Percentiles rank a stretch among this genome's conserved stretches.
Evolutionary conservation across 108 stramenopile species (phyloP).

Genomic region (Seminavis robusta): DNA sequence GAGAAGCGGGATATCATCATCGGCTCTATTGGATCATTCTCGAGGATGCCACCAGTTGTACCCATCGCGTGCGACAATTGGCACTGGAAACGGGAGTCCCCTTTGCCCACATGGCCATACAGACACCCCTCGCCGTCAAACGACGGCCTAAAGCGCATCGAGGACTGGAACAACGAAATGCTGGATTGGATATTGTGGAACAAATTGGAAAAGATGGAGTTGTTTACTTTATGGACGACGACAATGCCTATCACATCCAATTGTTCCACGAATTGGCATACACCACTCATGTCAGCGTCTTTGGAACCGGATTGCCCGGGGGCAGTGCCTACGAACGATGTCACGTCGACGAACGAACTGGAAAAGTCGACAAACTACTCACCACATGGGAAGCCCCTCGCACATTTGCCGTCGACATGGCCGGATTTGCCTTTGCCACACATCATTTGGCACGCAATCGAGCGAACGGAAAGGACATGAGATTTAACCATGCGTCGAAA

Average conservation of each 20-base stretch:
- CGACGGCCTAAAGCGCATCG: constrained; percentile 1
- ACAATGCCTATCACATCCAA: constrained; percentile 9
- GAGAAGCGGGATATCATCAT: too few species aligned
- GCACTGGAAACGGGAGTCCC: constrained; percentile 9
- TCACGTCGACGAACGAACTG: background rate
- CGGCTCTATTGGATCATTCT: constrained; percentile 17
- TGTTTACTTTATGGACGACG: constrained; percentile 19
- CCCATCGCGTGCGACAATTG: constrained; percentile 8
- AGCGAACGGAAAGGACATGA: too few species aligned
- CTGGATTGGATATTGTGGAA: constrained; percentile 5
- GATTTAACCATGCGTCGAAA: too few species aligned
- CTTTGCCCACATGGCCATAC: constrained; percentile 4
- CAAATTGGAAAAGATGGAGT: background rate
- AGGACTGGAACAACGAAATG: constrained; percentile 8
- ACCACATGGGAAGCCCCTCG: too few species aligned
- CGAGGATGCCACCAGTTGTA: background rate
- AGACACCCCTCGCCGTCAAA: background rate
- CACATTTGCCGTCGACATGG: constrained; percentile 3
- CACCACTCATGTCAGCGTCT: constrained; percentile 2
- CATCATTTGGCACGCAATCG: background rate
- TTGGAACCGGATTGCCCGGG: background rate
- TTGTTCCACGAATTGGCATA: background rate
- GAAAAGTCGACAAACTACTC: background rate
- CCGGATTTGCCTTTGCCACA: constrained; percentile 1
- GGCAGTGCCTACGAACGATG: background rate